Evolutionary conservation across 257 asterid species (phyloP).

Genomic region (Nicotiana noctiflora): DNA sequence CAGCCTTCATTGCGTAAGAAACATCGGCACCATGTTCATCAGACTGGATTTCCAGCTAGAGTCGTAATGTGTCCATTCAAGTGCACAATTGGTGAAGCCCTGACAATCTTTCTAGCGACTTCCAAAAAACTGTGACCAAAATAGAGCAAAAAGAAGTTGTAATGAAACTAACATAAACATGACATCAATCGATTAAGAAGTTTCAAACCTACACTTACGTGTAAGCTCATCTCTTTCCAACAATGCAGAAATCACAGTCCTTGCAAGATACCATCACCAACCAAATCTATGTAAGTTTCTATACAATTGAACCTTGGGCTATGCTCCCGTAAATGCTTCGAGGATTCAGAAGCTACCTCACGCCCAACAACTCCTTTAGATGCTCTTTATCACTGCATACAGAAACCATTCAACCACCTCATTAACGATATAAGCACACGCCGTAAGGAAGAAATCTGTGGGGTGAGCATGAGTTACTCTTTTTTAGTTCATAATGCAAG

Average conservation of each 20-base stretch:
- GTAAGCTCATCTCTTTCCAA: not conserved
- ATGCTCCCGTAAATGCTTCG: not conserved
- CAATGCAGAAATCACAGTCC: not conserved
- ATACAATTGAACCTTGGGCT: not conserved
- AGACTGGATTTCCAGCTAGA: not conserved
- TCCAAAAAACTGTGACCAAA: not conserved
- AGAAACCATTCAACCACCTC: not conserved
- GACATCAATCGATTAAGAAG: not conserved
- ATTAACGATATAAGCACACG: not conserved
- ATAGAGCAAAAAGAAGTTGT: not conserved
- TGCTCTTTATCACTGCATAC: slow-evolving; percentile 12
- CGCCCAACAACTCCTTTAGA: slow-evolving; percentile 5
- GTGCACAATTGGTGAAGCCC: not conserved
- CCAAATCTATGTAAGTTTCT: not conserved
- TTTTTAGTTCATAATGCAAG: not conserved
- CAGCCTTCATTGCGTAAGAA: not conserved
- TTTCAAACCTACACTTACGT: not conserved
- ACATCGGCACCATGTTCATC: not conserved
- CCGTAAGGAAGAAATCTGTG: not conserved
- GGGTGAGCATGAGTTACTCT: not conserved
- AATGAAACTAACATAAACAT: not conserved
- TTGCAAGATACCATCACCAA: not conserved
- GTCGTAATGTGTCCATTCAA: not conserved
- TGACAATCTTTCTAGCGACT: not conserved
- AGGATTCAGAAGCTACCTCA: slow-evolving; percentile 1